phyloP scores from a whole-genome alignment of 257 asterid genomes.

The Nemophila menziesii region DNA sequence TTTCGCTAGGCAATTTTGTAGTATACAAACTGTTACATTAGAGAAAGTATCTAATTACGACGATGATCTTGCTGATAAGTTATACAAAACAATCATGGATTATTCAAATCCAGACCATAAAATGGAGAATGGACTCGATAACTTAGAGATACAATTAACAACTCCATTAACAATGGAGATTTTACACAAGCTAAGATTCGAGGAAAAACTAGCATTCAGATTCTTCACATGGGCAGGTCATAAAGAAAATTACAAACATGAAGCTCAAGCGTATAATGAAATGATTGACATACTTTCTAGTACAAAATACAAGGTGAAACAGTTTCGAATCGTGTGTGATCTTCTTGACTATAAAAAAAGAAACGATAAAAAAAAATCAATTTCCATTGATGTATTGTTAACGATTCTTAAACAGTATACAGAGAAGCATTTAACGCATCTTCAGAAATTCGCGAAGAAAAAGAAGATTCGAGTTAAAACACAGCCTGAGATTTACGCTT shows the following conservation, averaged over 20 bases:
- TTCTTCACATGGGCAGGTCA: conserved; percentile 81
- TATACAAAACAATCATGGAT: conserved; percentile 46
- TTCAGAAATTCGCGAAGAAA: conserved; percentile 77
- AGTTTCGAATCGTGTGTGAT: conserved; percentile 78
- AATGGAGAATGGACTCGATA: conserved; percentile 76
- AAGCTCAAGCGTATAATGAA: conserved; percentile 55
- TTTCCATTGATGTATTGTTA: conserved; percentile 62
- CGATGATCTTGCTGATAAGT: conserved; percentile 30
- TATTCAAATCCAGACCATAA: conserved; percentile 50
- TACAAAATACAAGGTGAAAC: conserved; percentile 80
- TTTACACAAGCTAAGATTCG: conserved; percentile 48
- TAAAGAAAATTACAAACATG: conserved; percentile 56
- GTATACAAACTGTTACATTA: conserved; percentile 20
- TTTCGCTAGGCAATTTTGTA: conserved; percentile 24
- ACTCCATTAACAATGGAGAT: conserved; percentile 64
- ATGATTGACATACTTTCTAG: conserved; percentile 81
- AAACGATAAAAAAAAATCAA: conserved; percentile 28
- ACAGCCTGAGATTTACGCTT: conserved; percentile 76
- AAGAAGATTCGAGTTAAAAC: conserved; percentile 82
- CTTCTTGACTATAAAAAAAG: conserved; percentile 80
- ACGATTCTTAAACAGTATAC: conserved; percentile 51
- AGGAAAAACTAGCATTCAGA: conserved; percentile 76
- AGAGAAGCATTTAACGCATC: conserved; percentile 74
- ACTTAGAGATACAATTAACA: conserved; percentile 37
- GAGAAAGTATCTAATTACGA: conserved; percentile 15